Percentiles rank a stretch among this genome's conserved stretches.
These are phyloP conservation scores for Periconia digitata DNA, from an alignment of 2,329 filamentous ascomycete genomes.

Conservation along the genomic window DNA sequence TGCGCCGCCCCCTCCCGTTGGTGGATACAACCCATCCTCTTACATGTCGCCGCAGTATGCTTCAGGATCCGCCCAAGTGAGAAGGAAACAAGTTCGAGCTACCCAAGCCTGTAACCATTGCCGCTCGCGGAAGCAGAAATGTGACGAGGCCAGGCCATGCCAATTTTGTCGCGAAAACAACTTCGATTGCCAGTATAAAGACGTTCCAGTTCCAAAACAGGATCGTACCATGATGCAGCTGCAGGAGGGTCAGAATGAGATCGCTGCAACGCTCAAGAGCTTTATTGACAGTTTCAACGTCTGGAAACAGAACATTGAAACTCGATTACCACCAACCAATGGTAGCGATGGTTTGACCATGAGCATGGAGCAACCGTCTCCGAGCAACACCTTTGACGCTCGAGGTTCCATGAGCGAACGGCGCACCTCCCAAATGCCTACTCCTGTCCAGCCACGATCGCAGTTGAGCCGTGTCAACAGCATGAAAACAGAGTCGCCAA, in stretches of 20 bases:
- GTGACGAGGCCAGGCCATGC: conserved; percentile 44
- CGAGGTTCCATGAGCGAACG: conserved; percentile 26
- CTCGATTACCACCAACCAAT: conserved; percentile 22
- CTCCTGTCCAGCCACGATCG: conserved; percentile 28
- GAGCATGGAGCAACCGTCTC: conserved; percentile 29
- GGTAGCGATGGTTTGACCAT: conserved; percentile 12
- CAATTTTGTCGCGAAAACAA: conserved; percentile 80
- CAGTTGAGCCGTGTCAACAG: conserved; percentile 31
- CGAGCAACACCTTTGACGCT: conserved; percentile 26
- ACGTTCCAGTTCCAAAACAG: conserved; percentile 82
- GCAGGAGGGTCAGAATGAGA: conserved; percentile 46
- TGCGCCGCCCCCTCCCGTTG: conserved; percentile 24
- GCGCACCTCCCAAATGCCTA: conserved; percentile 29
- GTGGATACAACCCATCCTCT: conserved; percentile 25
- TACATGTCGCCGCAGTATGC: conserved; percentile 33
- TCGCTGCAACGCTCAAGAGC: conserved; percentile 31
- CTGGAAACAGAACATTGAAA: conserved; percentile 37
- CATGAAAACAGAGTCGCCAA: conserved; percentile 40
- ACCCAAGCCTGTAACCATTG: conserved; percentile 67
- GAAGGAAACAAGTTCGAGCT: conserved; percentile 42
- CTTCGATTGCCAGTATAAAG: conserved; percentile 83
- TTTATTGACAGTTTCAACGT: conserved; percentile 36
- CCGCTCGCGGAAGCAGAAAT: conserved; percentile 45
- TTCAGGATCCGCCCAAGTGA: conserved; percentile 17
- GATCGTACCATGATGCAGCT: conserved; percentile 55